Conservation (phyloP, 371 early-diverging fungal species). For the Massospora cicadina region DNA sequence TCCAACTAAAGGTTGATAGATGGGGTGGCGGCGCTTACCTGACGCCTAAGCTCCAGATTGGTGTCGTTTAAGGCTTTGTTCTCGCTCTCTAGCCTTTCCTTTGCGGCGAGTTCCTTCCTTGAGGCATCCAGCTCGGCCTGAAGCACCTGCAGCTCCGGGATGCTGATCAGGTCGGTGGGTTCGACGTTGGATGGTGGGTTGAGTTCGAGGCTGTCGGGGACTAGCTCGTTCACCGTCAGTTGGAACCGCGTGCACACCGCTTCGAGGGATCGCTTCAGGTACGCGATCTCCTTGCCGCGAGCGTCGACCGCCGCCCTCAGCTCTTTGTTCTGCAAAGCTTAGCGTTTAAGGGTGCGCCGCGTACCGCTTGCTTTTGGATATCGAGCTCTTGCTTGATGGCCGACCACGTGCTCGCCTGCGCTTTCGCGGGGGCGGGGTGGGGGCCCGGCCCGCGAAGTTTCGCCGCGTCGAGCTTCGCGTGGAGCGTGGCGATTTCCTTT, state of each 20-base stretch:
- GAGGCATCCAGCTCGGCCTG: background rate
- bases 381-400: conserved; percentile 13
- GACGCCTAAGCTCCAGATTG: background rate
- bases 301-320: conserved; percentile 16
- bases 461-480: conserved; percentile 19
- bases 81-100: conserved; percentile 1
- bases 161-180: background rate
- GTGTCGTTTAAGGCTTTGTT: background rate
- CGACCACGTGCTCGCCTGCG: background rate
- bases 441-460: conserved; percentile 11
- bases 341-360: background rate
- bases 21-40: too few species aligned
- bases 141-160: conserved; percentile 9
- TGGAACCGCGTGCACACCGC: conserved; percentile 22
- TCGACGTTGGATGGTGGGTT: conserved; percentile 11
- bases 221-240: conserved; percentile 16
- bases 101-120: background rate
- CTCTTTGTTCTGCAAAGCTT: conserved; percentile 14
- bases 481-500: conserved; percentile 20
- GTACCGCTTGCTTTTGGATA: conserved; percentile 8
- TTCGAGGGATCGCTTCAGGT: conserved; percentile 20
- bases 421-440: background rate
- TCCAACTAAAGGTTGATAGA: too few species aligned
- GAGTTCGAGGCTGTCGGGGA: conserved; percentile 15
- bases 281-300: conserved; percentile 20